Conservation (phyloP, 306 rosid genomes). For the Pterocarpus macrocarpus region DNA sequence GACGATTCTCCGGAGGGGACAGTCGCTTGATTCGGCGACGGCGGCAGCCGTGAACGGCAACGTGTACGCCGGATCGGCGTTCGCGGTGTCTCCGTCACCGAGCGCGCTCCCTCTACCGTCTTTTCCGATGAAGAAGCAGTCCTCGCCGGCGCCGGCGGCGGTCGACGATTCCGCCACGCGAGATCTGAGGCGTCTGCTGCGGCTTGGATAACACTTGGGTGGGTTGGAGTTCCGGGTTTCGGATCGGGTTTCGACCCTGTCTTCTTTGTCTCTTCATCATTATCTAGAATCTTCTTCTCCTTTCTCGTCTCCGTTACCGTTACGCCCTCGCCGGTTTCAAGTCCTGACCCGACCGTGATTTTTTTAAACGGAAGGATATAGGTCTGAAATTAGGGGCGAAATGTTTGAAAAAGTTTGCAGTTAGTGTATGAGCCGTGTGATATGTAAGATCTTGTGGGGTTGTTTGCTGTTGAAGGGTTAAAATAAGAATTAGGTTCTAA, state of each 20-base stretch:
- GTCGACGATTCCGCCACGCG: constrained; percentile 82
- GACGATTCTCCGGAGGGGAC: constrained; percentile 76
- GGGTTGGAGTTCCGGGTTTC: constrained; percentile 25
- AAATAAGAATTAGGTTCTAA: constrained; percentile 42
- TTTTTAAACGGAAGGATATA: constrained; percentile 77
- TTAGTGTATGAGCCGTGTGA: neutral
- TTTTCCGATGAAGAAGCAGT: constrained; percentile 62
- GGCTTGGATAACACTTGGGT: constrained; percentile 56
- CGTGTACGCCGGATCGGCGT: constrained; percentile 93
- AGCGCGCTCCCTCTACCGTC: constrained; percentile 89
- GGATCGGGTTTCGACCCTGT: neutral
- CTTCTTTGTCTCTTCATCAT: neutral
- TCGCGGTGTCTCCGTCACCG: constrained; percentile 81
- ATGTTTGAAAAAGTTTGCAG: neutral
- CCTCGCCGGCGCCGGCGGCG: constrained; percentile 33
- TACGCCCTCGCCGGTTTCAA: constrained; percentile 40
- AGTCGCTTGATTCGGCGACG: constrained; percentile 71
- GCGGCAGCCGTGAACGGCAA: constrained; percentile 47
- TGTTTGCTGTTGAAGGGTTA: constrained; percentile 2
- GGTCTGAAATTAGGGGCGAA: constrained; percentile 51
- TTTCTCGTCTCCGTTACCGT: constrained; percentile 17
- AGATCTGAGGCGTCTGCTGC: constrained; percentile 86
- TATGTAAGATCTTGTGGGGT: neutral
- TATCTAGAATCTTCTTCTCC: constrained; percentile 31
- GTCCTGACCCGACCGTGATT: constrained; percentile 64